phyloP scores from a whole-genome alignment of 2,329 filamentous ascomycete genomes.

The Pezicula rhizophila region DNA sequence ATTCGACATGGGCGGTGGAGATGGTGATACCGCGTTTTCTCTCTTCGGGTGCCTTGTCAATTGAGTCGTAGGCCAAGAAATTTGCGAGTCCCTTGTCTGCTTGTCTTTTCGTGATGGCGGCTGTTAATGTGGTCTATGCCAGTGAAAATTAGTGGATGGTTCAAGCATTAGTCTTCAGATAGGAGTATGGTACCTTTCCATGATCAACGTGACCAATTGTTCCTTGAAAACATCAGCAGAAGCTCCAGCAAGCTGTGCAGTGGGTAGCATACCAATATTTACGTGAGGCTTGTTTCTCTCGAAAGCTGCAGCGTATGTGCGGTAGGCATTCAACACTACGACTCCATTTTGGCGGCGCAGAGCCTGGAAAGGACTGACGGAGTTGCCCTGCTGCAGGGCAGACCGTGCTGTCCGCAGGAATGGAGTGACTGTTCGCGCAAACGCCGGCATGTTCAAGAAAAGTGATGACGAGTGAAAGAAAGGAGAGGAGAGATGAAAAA shows the following conservation, averaged over 20 bases:
- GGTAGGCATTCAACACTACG: slow-evolving; percentile 59
- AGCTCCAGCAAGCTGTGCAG: slow-evolving; percentile 2
- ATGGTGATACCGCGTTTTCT: slow-evolving; percentile 99
- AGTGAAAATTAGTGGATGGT: not conserved
- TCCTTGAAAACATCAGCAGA: slow-evolving; percentile 40
- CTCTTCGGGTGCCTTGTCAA: slow-evolving; percentile 99
- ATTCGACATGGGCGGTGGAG: slow-evolving; percentile 97
- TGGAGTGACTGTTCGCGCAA: slow-evolving; percentile 71
- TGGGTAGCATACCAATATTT: slow-evolving; percentile 70
- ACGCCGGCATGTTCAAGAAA: slow-evolving; percentile 64
- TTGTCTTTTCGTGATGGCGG: slow-evolving; percentile 97
- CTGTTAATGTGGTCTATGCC: slow-evolving; percentile 88
- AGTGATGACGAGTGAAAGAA: slow-evolving; percentile 7
- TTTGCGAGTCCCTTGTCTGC: slow-evolving; percentile 87
- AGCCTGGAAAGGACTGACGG: slow-evolving; percentile 71
- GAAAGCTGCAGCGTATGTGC: slow-evolving; percentile 60
- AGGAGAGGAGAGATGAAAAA: slow-evolving; percentile 9
- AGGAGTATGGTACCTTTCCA: slow-evolving; percentile 67
- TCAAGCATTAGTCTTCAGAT: not conserved
- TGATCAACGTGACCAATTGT: slow-evolving; percentile 99
- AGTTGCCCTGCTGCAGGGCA: slow-evolving; percentile 62
- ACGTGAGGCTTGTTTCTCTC: slow-evolving; percentile 95
- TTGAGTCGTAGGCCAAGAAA: slow-evolving; percentile 95
- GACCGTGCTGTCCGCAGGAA: slow-evolving; percentile 77
- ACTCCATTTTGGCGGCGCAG: slow-evolving; percentile 57